Evolutionary conservation across 2,329 filamentous ascomycete species (phyloP), one percentile per base, ranked within the genome.

Genomic region (Hypoxylon sp.): DNA sequence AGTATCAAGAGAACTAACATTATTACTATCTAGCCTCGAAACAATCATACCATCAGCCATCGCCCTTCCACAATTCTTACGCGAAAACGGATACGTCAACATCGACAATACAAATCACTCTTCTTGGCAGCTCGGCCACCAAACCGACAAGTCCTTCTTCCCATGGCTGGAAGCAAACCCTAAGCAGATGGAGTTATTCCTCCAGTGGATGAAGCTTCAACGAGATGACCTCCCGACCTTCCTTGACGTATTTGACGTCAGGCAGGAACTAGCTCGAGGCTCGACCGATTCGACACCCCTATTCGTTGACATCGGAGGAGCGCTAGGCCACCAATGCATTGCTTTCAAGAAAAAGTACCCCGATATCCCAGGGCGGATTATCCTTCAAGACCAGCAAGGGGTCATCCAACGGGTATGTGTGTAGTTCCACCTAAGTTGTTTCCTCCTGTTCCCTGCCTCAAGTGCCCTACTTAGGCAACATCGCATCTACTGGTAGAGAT

Each of bases 221-320:
- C 55, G 63, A 6, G 51, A 52, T 2, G 58, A 51, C 1, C 41
- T 58, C 8, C 56, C 55, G 5, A 46, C 27, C 1, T 61, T 61
- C 37, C 40, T 65, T 2, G 45, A 47, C 34, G 55, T 41, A 7
- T 13, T 62, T 2, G 51, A 61, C 23, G 55, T 64, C 36, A 34
- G 55, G 15, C 20, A 36, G 23, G 58, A 63, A 16, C 43, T 61
- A 25, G 52, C 47, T 1, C 32, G 32, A 6, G 52, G 35, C 3
- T 41, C 49, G 0, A 40, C 30, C 2, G 48, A 32, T 3, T 46
- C 41, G 2, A 61, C 58, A 0, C 40, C 52, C 5, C 31, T 64
- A 4, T 62, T 64, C n/a, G 59, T 65, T 7, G 63, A 65, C 16
- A 37, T 65, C 2, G 62, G 59, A 2, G 63, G 63, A 8, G 57